phyloP scores from a whole-genome alignment of 1,284 basidiomycete genomes.

The Sparassis latifolia region DNA sequence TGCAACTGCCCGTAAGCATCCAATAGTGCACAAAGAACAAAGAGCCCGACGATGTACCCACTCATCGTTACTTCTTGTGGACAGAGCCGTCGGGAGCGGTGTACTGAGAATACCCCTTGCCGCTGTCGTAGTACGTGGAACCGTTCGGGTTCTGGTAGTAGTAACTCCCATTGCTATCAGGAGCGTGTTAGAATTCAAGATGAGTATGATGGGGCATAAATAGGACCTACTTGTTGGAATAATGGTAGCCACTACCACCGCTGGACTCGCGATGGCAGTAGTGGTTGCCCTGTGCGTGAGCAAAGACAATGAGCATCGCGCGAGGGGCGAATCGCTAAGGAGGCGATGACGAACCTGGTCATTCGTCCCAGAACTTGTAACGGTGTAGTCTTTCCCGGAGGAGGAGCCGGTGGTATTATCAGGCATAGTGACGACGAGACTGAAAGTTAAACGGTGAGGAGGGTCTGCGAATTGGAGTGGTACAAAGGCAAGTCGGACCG shows the following conservation, averaged over 20 bases:
- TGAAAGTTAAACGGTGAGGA: too few species aligned
- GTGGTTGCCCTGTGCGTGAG: slow-evolving; percentile 17
- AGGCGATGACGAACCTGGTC: slow-evolving; percentile 11
- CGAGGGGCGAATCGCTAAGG: not conserved
- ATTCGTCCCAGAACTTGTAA: slow-evolving; percentile 17
- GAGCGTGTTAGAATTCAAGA: not conserved
- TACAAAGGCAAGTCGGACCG: too few species aligned
- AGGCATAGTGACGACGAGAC: too few species aligned
- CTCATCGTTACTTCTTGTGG: not conserved
- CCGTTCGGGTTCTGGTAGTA: slow-evolving; percentile 9
- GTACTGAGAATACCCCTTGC: slow-evolving; percentile 4
- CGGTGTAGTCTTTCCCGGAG: not conserved
- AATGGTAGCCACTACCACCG: slow-evolving; percentile 19
- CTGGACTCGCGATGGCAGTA: slow-evolving; percentile 18
- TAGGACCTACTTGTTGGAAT: slow-evolving; percentile 20
- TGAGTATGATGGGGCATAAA: not conserved
- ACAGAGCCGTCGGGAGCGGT: not conserved
- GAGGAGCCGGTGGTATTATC: too few species aligned
- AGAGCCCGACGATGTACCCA: too few species aligned
- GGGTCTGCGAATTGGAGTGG: too few species aligned
- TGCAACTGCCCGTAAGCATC: too few species aligned
- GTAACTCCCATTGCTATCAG: slow-evolving; percentile 7
- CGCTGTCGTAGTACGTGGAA: slow-evolving; percentile 8
- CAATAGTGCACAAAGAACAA: too few species aligned
- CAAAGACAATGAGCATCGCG: not conserved